Percentiles rank a stretch among this genome's conserved stretches.
These are phyloP conservation scores for Rhynchosporium agropyri DNA, from an alignment of 2,329 filamentous ascomycete genomes.

Conservation along the genomic window DNA sequence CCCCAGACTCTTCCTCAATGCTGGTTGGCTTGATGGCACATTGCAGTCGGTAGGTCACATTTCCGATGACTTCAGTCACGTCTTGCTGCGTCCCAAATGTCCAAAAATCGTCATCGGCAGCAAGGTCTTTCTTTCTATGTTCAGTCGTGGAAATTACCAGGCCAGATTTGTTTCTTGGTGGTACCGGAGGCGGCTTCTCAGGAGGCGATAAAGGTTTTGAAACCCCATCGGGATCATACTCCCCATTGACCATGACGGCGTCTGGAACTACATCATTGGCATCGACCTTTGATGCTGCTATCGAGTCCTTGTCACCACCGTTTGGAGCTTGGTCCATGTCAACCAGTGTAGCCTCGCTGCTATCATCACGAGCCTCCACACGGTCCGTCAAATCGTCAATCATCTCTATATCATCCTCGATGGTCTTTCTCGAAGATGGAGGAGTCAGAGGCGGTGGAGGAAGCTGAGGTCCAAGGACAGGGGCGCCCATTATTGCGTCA, in stretches of 20 bases:
- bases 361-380: constrained; percentile 37
- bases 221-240: constrained; percentile 25
- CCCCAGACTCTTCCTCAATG: constrained; percentile 63
- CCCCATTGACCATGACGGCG: constrained; percentile 45
- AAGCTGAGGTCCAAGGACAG: constrained; percentile 37
- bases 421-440: constrained; percentile 23
- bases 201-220: constrained; percentile 26
- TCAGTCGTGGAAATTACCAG: constrained; percentile 40
- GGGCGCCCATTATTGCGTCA: constrained; percentile 32
- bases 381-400: constrained; percentile 35
- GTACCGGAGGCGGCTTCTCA: constrained; percentile 42
- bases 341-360: constrained; percentile 47
- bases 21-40: constrained; percentile 78
- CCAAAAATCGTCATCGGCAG: constrained; percentile 41
- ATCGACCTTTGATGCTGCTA: constrained; percentile 2
- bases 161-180: constrained; percentile 42
- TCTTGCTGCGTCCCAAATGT: constrained; percentile 71
- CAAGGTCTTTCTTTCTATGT: constrained; percentile 34
- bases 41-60: constrained; percentile 87
- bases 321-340: constrained; percentile 35
- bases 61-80: constrained; percentile 93
- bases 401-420: constrained; percentile 42
- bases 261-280: constrained; percentile 24
- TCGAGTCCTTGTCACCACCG: not conserved
- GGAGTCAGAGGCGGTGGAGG: constrained; percentile 30